These are phyloP conservation scores for Cyberlindnera galapagoensis DNA, from an alignment of 805 yeast species.

Conservation along the genomic window DNA sequence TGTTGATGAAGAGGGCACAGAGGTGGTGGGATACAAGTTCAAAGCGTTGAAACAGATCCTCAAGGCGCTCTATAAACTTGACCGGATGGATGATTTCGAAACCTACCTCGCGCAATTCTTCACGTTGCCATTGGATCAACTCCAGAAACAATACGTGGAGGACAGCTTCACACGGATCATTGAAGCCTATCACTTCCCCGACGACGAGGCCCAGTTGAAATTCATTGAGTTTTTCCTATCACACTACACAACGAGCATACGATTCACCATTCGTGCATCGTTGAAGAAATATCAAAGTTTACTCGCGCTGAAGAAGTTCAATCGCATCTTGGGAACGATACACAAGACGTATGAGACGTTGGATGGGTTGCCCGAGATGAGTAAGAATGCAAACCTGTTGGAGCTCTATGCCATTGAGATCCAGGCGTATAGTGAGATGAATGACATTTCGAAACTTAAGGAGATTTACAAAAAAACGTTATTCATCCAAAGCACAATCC, in stretches of 20 bases:
- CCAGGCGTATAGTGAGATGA: slow-evolving; percentile 38
- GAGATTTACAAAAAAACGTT: slow-evolving; percentile 43
- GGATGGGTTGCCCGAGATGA: slow-evolving; percentile 34
- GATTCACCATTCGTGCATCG: slow-evolving; percentile 43
- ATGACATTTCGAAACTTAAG: slow-evolving; percentile 34
- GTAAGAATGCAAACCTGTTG: slow-evolving; percentile 41
- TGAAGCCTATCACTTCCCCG: slow-evolving; percentile 23
- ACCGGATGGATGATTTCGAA: slow-evolving; percentile 10
- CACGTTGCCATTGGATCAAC: slow-evolving; percentile 12
- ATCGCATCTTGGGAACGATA: slow-evolving; percentile 31
- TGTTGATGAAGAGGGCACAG: slow-evolving; percentile 30
- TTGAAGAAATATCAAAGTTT: slow-evolving; percentile 37
- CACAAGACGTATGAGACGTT: slow-evolving; percentile 32
- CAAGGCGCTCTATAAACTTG: slow-evolving; percentile 19
- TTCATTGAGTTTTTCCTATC: slow-evolving; percentile 28
- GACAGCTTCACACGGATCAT: slow-evolving; percentile 35
- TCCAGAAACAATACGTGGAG: slow-evolving; percentile 24
- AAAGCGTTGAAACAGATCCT: slow-evolving; percentile 21
- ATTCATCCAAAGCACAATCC: slow-evolving; percentile 52
- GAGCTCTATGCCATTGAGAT: slow-evolving; percentile 68
- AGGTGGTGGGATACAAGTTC: slow-evolving; percentile 17
- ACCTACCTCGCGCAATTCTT: slow-evolving; percentile 6
- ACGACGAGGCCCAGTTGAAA: slow-evolving; percentile 13
- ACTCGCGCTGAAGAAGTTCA: slow-evolving; percentile 24
- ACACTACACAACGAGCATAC: slow-evolving; percentile 25